Evolutionary conservation across 345 rosid genomes (phyloP).

Genomic region (Laguncularia racemosa): DNA sequence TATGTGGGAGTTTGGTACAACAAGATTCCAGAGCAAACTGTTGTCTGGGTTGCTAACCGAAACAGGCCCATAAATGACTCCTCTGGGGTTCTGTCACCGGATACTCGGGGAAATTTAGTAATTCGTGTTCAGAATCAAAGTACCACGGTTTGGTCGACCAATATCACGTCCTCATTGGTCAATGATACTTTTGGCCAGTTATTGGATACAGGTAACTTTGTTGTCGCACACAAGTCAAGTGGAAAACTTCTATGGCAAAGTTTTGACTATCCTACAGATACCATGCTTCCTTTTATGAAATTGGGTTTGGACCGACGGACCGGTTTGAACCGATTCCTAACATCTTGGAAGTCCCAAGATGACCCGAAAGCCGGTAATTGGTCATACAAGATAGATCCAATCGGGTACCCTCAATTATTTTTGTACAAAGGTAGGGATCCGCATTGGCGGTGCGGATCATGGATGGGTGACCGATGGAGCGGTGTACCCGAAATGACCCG

Average conservation of each 20-base stretch:
- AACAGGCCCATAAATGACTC: conserved; percentile 11
- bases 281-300: conserved; percentile 11
- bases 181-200: conserved; percentile 10
- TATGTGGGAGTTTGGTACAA: conserved; percentile 24
- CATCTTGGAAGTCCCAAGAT: conserved; percentile 19
- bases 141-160: conserved; percentile 14
- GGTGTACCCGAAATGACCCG: conserved; percentile 57
- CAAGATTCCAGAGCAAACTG: conserved; percentile 6
- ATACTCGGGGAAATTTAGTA: conserved; percentile 12
- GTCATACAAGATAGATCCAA: conserved; percentile 1
- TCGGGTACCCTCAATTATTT: conserved; percentile 16
- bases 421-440: conserved; percentile 26
- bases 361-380: conserved; percentile 14
- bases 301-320: conserved; percentile 10
- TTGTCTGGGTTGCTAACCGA: conserved; percentile 25
- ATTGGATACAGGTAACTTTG: conserved; percentile 22
- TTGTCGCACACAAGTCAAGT: background rate
- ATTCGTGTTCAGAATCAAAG: background rate
- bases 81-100: conserved; percentile 8
- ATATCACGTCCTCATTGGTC: background rate
- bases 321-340: conserved; percentile 7
- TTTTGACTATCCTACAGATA: conserved; percentile 26
- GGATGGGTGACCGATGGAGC: conserved; percentile 66
- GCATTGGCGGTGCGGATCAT: conserved; percentile 57
- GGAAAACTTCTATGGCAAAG: conserved; percentile 22